Conservation (phyloP, 2,329 filamentous ascomycete genomes). For the Pseudocercospora fuligena region DNA sequence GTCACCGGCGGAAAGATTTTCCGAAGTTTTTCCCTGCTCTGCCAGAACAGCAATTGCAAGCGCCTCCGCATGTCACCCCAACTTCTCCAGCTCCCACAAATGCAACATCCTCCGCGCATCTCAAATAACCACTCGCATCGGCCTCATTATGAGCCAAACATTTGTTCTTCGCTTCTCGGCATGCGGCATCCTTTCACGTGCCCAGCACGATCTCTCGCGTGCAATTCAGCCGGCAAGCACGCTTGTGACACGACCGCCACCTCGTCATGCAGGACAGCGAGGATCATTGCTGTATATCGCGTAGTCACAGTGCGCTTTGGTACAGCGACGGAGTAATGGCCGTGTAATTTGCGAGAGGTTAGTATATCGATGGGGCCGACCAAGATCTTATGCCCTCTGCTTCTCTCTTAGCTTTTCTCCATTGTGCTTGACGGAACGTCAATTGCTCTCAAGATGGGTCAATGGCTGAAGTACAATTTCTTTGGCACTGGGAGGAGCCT, state of each 20-base stretch:
- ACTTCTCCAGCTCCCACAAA: neutral
- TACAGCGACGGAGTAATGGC: neutral
- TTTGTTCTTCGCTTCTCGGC: neutral
- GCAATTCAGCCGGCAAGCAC: conserved; percentile 15
- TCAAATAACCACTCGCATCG: neutral
- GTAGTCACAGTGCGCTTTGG: neutral
- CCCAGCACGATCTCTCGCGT: conserved; percentile 11
- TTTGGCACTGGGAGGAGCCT: conserved; percentile 38
- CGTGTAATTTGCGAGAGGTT: neutral
- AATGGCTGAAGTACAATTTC: conserved; percentile 32
- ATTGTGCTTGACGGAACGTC: neutral
- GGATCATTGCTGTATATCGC: conserved; percentile 19
- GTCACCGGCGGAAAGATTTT: neutral
- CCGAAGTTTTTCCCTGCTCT: neutral
- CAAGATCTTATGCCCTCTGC: neutral
- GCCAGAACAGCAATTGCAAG: conserved; percentile 6
- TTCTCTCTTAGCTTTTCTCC: neutral
- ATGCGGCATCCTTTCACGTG: neutral
- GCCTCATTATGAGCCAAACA: neutral
- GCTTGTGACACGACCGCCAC: conserved; percentile 10
- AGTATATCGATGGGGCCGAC: neutral
- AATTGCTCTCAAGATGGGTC: conserved; percentile 6
- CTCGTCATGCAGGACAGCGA: conserved; percentile 17
- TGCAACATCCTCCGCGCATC: neutral
- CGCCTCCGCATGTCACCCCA: conserved; percentile 7